Base-by-base conservation (phyloP, 2,329 filamentous ascomycete species). In the Dothistroma septosporum region DNA sequence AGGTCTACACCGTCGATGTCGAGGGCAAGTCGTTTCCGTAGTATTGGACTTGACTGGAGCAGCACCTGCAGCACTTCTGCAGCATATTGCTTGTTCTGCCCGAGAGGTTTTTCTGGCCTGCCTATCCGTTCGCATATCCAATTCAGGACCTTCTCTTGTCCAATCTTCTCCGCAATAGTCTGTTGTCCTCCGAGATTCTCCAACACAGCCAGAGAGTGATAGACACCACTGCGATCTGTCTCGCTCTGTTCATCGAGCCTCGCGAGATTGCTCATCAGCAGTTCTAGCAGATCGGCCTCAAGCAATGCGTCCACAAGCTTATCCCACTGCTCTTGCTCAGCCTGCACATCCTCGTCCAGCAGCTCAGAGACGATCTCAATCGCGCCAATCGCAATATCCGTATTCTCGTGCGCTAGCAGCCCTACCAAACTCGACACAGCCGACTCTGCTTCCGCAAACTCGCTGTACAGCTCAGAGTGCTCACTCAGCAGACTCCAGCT, bases 61-160 rank as follows among this genome's bases (percentile, higher is more conserved):
- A 99, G 78, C 58, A 99, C 94, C 12, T 93, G 92, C 2, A 99
- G 80, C 8, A 97, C 85, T 76, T 99, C 94, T 16, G 93, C 91
- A 0, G 92, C 85, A 73, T 97, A 99, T 74, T 97, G 93, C 73
- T 94, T 96, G 73, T 99, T 99, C 73, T 99, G 94, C 5, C 85
- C 82, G 0, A 95, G 85, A 0, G 81, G 79, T 4, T 78, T 78
- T 73, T 96, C 91, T 55, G 83, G 82, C 59, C 80, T 82, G 67
- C 89, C 86, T 63, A 91, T 88, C 54, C 94, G 85, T 54, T 82
- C 77, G 37, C 96, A 78, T 2, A 99, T 82, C 91, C 91, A 97
- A 49, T 83, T 78, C 8, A 97, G 73, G 0, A 96, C 78, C 6
- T 85, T 84, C 61, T 93, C 85, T 61, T 83, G 78, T 4, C 87